Evolutionary conservation across 2,329 filamentous ascomycete genomes (phyloP).

Genomic region (Escovopsis sp.): DNA sequence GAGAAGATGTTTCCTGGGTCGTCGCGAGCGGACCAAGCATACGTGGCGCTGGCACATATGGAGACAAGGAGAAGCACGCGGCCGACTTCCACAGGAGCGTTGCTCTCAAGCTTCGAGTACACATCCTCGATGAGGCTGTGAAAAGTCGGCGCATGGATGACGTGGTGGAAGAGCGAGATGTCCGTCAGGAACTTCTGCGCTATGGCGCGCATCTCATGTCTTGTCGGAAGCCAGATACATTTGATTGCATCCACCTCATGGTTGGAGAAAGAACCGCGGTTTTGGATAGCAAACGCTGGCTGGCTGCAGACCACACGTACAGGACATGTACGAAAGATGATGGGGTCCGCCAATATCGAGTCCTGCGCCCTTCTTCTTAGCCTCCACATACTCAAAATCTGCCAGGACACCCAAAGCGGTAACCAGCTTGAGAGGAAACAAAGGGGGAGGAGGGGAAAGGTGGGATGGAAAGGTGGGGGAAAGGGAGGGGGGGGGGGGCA

Average conservation of each 20-base stretch:
- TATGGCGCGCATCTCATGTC: conserved; percentile 16
- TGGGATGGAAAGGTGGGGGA: not conserved
- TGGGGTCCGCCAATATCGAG: conserved; percentile 14
- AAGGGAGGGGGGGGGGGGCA: not conserved
- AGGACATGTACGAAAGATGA: conserved; percentile 18
- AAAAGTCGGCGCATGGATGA: conserved; percentile 16
- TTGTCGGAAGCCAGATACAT: conserved; percentile 19
- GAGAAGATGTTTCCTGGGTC: conserved; percentile 13
- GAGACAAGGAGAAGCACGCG: conserved; percentile 14
- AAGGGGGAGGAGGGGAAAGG: not conserved
- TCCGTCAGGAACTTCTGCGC: conserved; percentile 16
- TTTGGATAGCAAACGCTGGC: conserved; percentile 18
- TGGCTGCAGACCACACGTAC: conserved; percentile 17
- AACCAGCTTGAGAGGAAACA: not conserved
- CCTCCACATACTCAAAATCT: not conserved
- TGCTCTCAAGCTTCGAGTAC: conserved; percentile 15
- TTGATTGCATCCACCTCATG: conserved; percentile 14
- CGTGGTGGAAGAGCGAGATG: conserved; percentile 17
- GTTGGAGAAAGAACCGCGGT: conserved; percentile 9
- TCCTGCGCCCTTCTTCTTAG: conserved; percentile 10
- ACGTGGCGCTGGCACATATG: conserved; percentile 16
- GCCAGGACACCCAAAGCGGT: not conserved
- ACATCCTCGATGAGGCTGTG: conserved; percentile 14
- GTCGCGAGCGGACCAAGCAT: conserved; percentile 16
- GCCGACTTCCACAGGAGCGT: conserved; percentile 10